Evolutionary conservation across 164 flowering plant genomes (phyloP).

Genomic region (Annona squamosa): DNA sequence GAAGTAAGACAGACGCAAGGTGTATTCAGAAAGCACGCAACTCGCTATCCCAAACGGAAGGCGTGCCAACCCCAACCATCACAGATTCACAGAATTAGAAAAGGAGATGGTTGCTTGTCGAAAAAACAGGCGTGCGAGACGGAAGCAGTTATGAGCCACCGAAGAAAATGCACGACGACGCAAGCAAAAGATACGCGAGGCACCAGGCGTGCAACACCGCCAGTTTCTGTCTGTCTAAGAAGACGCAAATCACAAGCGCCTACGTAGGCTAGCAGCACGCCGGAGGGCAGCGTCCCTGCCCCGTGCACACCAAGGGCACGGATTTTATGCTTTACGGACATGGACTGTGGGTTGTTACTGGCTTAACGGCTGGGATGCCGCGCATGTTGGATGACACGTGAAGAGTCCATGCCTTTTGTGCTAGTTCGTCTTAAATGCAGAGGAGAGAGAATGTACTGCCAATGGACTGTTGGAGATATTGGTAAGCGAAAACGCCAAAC

Average conservation of each 20-base stretch:
- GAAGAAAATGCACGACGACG: neutral
- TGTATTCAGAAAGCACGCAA: too few species aligned
- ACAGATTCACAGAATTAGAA: too few species aligned
- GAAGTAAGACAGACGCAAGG: too few species aligned
- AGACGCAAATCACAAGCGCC: neutral
- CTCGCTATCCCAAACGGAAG: too few species aligned
- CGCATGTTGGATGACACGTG: neutral
- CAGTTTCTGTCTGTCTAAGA: conserved; percentile 1
- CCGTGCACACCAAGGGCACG: too few species aligned
- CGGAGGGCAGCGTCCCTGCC: too few species aligned
- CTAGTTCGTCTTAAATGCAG: neutral
- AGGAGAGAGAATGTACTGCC: neutral
- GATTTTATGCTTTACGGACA: neutral
- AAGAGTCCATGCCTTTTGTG: neutral
- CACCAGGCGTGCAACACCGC: neutral
- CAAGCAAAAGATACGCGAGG: neutral
- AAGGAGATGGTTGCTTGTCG: too few species aligned
- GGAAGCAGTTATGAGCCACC: neutral
- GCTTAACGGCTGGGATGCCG: conserved; percentile 4
- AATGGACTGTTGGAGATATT: neutral
- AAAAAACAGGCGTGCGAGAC: neutral
- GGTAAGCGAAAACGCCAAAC: neutral
- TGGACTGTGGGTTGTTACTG: neutral
- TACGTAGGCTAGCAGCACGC: too few species aligned
- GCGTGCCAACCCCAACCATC: too few species aligned